Evolutionary conservation across 2,329 filamentous ascomycete species (phyloP).

Genomic region (Colletotrichum euphorbiae): DNA sequence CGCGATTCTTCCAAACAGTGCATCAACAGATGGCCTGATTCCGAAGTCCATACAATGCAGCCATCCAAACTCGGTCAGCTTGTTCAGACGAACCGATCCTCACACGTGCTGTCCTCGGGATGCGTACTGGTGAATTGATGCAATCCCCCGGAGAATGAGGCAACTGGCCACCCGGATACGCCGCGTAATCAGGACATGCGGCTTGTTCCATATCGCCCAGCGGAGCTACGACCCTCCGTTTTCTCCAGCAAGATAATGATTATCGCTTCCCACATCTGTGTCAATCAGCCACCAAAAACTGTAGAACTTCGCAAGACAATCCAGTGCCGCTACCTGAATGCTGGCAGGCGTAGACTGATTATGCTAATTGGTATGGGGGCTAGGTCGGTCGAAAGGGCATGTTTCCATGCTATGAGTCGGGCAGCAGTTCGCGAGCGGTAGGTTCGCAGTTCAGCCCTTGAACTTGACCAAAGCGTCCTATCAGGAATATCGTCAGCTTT

Average conservation of each 20-base stretch:
- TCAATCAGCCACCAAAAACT: no score
- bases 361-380: no score
- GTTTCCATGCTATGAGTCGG: background rate
- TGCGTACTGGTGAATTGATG: background rate
- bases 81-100: slow-evolving; percentile 12
- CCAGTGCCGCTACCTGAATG: no score
- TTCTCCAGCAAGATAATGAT: no score
- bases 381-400: no score
- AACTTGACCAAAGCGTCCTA: slow-evolving; percentile 76
- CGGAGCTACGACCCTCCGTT: no score
- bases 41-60: background rate
- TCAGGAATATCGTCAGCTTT: background rate
- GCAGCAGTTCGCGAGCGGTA: background rate
- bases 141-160: background rate
- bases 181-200: no score
- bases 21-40: background rate
- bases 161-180: background rate
- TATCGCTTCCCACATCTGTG: no score
- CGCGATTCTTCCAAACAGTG: background rate
- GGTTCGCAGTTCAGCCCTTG: slow-evolving; percentile 60
- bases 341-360: no score
- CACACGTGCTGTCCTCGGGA: background rate
- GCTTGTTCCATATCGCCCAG: no score
- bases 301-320: no score
- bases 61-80: background rate